phyloP scores from a whole-genome alignment of 2,329 filamentous ascomycete species.

The Colletotrichum paranaense region DNA sequence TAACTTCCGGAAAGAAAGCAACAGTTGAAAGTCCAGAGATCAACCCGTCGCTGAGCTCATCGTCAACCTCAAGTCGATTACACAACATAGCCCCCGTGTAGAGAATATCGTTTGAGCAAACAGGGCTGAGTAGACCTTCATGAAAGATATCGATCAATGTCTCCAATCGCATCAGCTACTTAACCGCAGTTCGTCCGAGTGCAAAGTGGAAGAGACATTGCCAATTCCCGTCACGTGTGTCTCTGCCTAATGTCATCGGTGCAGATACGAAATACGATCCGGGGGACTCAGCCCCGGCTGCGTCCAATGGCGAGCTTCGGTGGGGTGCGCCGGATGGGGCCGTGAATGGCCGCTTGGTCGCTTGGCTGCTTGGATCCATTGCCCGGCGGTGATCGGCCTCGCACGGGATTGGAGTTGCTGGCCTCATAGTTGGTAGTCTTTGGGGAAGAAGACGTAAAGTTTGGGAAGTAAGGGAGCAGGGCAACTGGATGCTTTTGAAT shows the following conservation, averaged over 20 bases:
- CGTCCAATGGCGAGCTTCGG: not conserved
- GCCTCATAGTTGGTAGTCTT: constrained; percentile 1
- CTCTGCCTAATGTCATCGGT: not conserved
- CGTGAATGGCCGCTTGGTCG: not conserved
- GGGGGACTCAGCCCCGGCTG: not conserved
- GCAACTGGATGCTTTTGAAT: rapidly evolving
- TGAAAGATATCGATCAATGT: not conserved
- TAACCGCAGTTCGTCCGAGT: too few relatives aligned
- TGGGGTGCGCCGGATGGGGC: constrained; percentile 23
- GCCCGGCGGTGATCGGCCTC: constrained; percentile 15
- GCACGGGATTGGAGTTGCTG: constrained; percentile 3
- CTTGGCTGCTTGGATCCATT: not conserved
- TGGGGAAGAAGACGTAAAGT: not conserved
- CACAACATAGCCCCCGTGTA: too few relatives aligned
- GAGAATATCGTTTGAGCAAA: not conserved
- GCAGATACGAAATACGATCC: constrained; percentile 35
- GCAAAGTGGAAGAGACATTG: too few relatives aligned
- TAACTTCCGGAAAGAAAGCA: too few relatives aligned
- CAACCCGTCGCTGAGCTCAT: too few relatives aligned
- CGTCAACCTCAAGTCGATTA: too few relatives aligned
- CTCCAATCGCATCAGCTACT: not conserved
- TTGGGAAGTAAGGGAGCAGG: not conserved
- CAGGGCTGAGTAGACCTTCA: not conserved
- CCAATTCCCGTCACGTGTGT: constrained; percentile 12
- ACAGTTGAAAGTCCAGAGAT: too few relatives aligned